A percentile compares a stretch with the other conserved stretches of the same genome.
phyloP scores from a whole-genome alignment of 306 rosid genomes.

The Cicer bijugum region DNA sequence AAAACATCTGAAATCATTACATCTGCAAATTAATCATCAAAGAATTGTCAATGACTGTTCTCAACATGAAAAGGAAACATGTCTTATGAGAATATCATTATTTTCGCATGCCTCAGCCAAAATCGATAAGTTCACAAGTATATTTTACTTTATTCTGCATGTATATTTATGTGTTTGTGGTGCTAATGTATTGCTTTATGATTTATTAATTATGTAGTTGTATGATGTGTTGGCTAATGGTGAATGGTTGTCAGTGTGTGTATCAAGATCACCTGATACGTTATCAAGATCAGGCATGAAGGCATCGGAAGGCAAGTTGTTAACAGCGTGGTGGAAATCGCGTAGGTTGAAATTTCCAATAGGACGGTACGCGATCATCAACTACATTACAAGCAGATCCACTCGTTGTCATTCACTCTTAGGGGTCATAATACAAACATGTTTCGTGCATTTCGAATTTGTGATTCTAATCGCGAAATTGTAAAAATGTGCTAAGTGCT shows the following conservation, averaged over 20 bases:
- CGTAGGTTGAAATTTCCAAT: conserved; percentile 61
- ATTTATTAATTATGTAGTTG: too few relatives aligned
- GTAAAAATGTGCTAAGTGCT: neutral
- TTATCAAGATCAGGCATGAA: conserved; percentile 53
- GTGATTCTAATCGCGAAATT: conserved; percentile 21
- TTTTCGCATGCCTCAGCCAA: too few relatives aligned
- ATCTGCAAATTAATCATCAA: conserved; percentile 51
- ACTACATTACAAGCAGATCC: conserved; percentile 52
- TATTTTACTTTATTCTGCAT: too few relatives aligned
- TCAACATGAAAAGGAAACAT: conserved; percentile 11
- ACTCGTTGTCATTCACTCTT: conserved; percentile 35
- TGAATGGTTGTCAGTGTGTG: too few relatives aligned
- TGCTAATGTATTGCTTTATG: too few relatives aligned
- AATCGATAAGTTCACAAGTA: too few relatives aligned
- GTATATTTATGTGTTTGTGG: too few relatives aligned
- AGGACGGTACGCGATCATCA: conserved; percentile 65
- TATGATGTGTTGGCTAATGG: too few relatives aligned
- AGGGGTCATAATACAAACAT: conserved; percentile 23
- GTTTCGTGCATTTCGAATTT: conserved; percentile 39
- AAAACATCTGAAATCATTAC: conserved; percentile 64
- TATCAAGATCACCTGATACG: conserved; percentile 41
- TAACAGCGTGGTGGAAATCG: conserved; percentile 72
- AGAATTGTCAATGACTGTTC: conserved; percentile 27
- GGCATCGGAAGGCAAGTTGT: conserved; percentile 61
- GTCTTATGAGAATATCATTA: too few relatives aligned